Conservation (phyloP, 2,329 filamentous ascomycete species). For the Fusarium nanum region DNA sequence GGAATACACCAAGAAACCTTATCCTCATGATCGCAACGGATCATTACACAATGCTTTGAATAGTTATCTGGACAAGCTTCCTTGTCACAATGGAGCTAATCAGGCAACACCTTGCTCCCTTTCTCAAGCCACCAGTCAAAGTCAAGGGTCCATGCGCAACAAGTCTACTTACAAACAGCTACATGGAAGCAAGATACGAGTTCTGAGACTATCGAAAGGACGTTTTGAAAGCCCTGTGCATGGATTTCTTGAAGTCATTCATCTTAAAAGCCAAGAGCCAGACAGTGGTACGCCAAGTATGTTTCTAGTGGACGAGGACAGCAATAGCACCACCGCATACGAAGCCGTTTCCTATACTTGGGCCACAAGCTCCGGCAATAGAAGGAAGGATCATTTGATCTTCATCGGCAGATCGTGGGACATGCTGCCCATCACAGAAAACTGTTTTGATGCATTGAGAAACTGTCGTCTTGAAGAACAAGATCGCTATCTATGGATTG, state of each 20-base stretch:
- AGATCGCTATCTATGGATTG: background rate
- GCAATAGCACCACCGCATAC: too few species aligned
- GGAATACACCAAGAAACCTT: background rate
- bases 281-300: too few species aligned
- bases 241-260: background rate
- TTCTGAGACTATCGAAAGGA: background rate
- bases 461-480: background rate
- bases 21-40: background rate
- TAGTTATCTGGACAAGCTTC: background rate
- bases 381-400: background rate
- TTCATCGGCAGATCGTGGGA: background rate
- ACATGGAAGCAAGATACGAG: background rate
- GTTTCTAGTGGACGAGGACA: too few species aligned
- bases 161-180: background rate
- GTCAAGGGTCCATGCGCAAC: too few species aligned
- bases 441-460: background rate
- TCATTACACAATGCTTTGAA: background rate
- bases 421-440: background rate
- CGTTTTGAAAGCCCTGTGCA: background rate
- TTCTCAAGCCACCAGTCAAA: rapidly evolving
- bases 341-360: constrained; percentile 7
- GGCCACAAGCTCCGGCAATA: background rate
- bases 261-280: background rate
- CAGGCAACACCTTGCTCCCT: background rate
- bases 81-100: rapidly evolving